Evolutionary conservation across 768 basidiomycete genomes (phyloP), one percentile per base, ranked within the genome.

Genomic region (Nidularia pulvinata): DNA sequence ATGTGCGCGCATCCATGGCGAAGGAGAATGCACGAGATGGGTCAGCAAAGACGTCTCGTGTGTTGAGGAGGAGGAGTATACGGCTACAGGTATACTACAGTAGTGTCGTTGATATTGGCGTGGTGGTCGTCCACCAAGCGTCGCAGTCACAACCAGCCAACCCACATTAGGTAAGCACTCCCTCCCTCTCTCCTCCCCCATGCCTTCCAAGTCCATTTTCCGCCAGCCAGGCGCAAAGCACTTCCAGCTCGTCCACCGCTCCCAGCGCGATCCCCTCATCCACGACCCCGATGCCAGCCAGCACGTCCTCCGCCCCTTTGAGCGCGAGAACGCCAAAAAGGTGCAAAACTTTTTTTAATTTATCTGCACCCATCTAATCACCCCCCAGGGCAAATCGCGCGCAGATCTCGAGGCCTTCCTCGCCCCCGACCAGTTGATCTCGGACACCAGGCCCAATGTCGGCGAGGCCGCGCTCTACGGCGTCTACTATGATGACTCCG

Each of bases 191-290:
- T 63, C 66, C 53, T 55, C 57, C 58, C 65, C 55, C 60, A 92
- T 92, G 90, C 80, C 90, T 37, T 74, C 79, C 59, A 92, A 89
- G 73, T 95, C 95, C 11, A 81, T 95, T 58, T 99, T 92, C 75
- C 86, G 93, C 55, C 88, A 87, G 59, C 91, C 96, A 6, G 93
- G 91, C 19, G 86, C 89, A 52, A 86, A 88, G 63, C 95, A 98
- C 66, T 98, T 96, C 61, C 95, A 98, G 74, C 90, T 99, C 37
- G 95, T 99, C 19, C 94, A 98, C 67, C 83, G 97, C 55, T 98
- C 95, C 6, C 95, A 95, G 64, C 77, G 96, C 44, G 97, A 98
- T 72, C 97, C 97, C 2, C 83, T 96, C 48, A 93, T 95, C 58
- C 89, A 98, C 63, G 95, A 98, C 61, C 85, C 93, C 2, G 91